Percentiles rank a stretch among this genome's conserved stretches.
Evolutionary conservation across 345 rosid genomes (phyloP).

Genomic region (Dipteronia dyeriana): DNA sequence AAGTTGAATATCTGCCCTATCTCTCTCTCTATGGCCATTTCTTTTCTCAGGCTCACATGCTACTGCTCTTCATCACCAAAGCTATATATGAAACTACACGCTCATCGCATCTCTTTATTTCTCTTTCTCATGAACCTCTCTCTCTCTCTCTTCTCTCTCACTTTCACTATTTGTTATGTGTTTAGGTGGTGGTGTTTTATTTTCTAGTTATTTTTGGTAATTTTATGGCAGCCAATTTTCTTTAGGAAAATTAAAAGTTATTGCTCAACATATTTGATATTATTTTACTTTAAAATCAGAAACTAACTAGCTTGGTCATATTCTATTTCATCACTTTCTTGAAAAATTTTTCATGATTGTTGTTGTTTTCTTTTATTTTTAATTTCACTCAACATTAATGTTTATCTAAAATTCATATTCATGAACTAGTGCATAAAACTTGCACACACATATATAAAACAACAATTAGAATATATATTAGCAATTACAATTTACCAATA

Average conservation of each 20-base stretch:
- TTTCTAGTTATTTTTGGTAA: no score
- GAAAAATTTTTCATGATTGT: not conserved
- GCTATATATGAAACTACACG: not conserved
- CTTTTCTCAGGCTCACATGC: conserved; percentile 31
- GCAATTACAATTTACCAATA: no score
- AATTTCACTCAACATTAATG: not conserved
- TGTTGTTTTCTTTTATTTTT: no score
- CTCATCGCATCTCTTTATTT: not conserved
- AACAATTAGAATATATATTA: no score
- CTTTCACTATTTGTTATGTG: not conserved
- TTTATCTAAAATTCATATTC: no score
- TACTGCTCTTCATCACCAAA: conserved; percentile 19
- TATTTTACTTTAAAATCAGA: no score
- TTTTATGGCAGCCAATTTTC: no score
- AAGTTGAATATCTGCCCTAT: conserved; percentile 13
- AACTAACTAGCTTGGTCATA: no score
- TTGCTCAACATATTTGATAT: no score
- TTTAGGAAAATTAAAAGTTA: no score
- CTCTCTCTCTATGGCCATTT: not conserved
- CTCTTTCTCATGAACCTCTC: conserved; percentile 11
- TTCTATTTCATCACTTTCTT: not conserved
- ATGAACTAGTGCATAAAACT: no score
- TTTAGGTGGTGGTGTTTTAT: not conserved
- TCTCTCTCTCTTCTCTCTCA: not conserved
- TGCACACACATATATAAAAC: no score